Evolutionary conservation across 129 eudicot genomes (phyloP).

Genomic region (Helianthus tuberosus): DNA sequence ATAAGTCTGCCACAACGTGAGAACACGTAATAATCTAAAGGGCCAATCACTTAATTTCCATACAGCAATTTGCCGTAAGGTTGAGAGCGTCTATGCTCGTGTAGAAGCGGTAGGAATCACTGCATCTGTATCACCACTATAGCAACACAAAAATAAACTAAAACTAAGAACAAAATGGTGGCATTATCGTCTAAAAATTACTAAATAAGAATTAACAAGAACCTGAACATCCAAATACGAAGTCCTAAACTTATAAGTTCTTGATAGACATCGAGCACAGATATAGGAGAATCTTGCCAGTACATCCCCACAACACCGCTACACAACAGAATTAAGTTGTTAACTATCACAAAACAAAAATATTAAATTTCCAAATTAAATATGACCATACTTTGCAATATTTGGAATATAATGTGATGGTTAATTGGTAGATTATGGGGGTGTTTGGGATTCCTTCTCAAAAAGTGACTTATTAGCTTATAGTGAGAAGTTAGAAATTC

Average conservation of each 20-base stretch:
- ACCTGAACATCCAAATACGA: constrained; percentile 97
- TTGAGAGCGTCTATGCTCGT: constrained; percentile 81
- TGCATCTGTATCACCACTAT: constrained; percentile 94
- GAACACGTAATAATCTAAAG: too few relatives aligned
- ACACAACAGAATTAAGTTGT: constrained; percentile 30
- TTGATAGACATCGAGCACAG: constrained; percentile 72
- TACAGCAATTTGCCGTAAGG: constrained; percentile 71
- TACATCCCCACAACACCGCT: constrained; percentile 51
- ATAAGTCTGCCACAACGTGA: too few relatives aligned
- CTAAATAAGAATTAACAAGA: constrained; percentile 15
- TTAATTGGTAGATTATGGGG: too few relatives aligned
- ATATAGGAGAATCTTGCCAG: constrained; percentile 87
- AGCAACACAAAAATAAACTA: not conserved
- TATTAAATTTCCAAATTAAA: too few relatives aligned
- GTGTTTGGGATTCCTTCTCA: too few relatives aligned
- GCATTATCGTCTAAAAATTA: not conserved
- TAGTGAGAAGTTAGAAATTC: too few relatives aligned
- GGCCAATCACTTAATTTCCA: too few relatives aligned
- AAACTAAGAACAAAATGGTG: not conserved
- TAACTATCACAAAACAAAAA: too few relatives aligned
- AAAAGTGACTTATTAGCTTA: too few relatives aligned
- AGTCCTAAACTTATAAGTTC: constrained; percentile 79
- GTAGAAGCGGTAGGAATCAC: constrained; percentile 91
- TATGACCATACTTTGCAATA: constrained; percentile 9
- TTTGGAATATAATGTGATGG: not conserved